phyloP scores from a whole-genome alignment of 2,329 filamentous ascomycete genomes.

The Tolypocladium endophyticum region DNA sequence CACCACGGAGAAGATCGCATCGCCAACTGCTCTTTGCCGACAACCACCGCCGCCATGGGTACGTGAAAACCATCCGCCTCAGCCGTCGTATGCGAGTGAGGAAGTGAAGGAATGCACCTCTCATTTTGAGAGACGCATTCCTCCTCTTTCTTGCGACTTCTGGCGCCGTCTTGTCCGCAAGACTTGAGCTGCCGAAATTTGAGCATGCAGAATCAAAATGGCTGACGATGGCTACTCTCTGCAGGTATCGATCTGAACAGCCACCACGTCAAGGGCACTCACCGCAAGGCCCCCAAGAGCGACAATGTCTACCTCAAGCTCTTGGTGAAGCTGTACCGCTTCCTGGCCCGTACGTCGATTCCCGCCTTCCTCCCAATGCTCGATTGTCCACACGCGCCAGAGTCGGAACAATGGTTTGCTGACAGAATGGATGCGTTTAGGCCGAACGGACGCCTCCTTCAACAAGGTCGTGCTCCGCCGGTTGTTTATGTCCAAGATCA shows the following conservation, averaged over 20 bases:
- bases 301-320: constrained; percentile 97
- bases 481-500: constrained; percentile 97
- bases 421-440: constrained; percentile 29
- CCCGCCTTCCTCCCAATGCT: background rate
- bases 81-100: constrained; percentile 43
- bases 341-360: constrained; percentile 75
- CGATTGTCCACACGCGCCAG: background rate
- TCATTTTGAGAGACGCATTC: background rate
- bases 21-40: constrained; percentile 29
- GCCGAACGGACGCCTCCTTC: constrained; percentile 94
- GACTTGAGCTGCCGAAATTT: constrained; percentile 22
- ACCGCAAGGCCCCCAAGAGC: constrained; percentile 94
- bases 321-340: constrained; percentile 96
- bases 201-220: constrained; percentile 56
- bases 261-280: constrained; percentile 60
- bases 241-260: constrained; percentile 63
- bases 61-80: constrained; percentile 34
- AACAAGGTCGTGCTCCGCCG: constrained; percentile 98
- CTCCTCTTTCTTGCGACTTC: constrained; percentile 1
- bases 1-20: constrained; percentile 21
- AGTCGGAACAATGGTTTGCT: background rate
- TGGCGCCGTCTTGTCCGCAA: constrained; percentile 9
- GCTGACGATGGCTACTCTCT: constrained; percentile 45
- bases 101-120: constrained; percentile 4
- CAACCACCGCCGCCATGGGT: constrained; percentile 47